Evolutionary conservation across 805 yeast species (phyloP).

Genomic region (Schizosaccharomyces japonicus): DNA sequence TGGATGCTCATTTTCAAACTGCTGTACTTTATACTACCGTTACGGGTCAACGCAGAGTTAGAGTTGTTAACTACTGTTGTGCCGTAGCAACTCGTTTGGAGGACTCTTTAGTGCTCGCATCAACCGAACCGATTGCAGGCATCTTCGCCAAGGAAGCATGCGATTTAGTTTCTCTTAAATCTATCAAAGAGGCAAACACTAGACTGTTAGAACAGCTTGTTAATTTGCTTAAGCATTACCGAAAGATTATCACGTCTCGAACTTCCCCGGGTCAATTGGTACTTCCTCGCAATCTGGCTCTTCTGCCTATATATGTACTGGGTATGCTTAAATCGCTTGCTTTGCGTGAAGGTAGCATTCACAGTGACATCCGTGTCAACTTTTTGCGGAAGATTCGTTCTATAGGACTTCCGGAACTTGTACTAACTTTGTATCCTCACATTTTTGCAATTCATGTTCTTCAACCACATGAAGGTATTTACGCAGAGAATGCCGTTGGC

Average conservation of each 20-base stretch:
- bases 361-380: conserved; percentile 42
- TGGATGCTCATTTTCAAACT: conserved; percentile 74
- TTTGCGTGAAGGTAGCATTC: conserved; percentile 26
- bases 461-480: conserved; percentile 32
- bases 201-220: conserved; percentile 30
- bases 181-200: conserved; percentile 25
- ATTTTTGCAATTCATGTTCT: conserved; percentile 49
- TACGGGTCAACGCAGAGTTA: conserved; percentile 54
- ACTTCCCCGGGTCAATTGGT: conserved; percentile 38
- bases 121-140: conserved; percentile 40
- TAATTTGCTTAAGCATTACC: conserved; percentile 36
- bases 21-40: conserved; percentile 66
- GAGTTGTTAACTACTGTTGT: conserved; percentile 66
- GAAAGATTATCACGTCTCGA: conserved; percentile 21
- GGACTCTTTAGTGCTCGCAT: conserved; percentile 57
- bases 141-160: conserved; percentile 14
- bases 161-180: conserved; percentile 8
- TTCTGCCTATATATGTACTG: conserved; percentile 42
- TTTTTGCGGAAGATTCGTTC: conserved; percentile 28
- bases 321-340: conserved; percentile 48
- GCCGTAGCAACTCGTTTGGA: conserved; percentile 53
- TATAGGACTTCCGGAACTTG: conserved; percentile 31
- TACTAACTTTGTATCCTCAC: conserved; percentile 56
- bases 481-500: conserved; percentile 13
- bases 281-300: conserved; percentile 57